A percentile compares a stretch with the other conserved stretches of the same genome.
These are phyloP conservation scores for Vanilla planifolia DNA, from an alignment of 106 monocot species.

Conservation along the genomic window DNA sequence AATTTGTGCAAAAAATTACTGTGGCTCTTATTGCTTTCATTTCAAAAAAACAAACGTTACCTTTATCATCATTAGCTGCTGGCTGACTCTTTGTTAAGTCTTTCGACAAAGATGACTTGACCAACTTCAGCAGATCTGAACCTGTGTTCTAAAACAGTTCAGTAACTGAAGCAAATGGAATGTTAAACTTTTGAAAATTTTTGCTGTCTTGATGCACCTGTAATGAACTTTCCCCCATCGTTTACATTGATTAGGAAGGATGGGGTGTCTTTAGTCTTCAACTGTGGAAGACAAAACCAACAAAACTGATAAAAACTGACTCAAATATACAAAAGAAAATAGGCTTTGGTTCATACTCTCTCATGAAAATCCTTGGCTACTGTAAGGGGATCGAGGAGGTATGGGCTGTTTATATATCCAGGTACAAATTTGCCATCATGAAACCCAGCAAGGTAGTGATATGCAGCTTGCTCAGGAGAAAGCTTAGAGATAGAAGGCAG, in stretches of 20 bases:
- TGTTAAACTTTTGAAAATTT: too few species aligned
- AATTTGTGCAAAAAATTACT: neutral
- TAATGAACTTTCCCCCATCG: constrained; percentile 44
- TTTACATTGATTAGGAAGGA: constrained; percentile 69
- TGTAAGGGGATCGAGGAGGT: constrained; percentile 44
- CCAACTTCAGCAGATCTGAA: constrained; percentile 31
- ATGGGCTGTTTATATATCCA: constrained; percentile 47
- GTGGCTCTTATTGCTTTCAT: neutral
- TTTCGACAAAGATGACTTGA: constrained; percentile 30
- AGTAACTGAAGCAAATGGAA: neutral
- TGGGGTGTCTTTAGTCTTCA: constrained; percentile 52
- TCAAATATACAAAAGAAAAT: neutral
- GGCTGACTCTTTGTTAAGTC: constrained; percentile 25
- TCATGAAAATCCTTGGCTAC: constrained; percentile 48
- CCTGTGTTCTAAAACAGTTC: constrained; percentile 23
- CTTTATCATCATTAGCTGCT: constrained; percentile 33
- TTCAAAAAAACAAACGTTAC: constrained; percentile 17
- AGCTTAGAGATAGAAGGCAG: constrained; percentile 56
- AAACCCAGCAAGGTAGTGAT: constrained; percentile 91
- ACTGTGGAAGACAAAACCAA: constrained; percentile 31
- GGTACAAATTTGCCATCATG: constrained; percentile 84
- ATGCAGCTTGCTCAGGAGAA: constrained; percentile 86
- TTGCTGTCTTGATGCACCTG: constrained; percentile 38
- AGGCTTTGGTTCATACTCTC: constrained; percentile 19
- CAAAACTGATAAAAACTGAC: too few species aligned